A percentile compares a stretch with the other conserved stretches of the same genome.
These are phyloP conservation scores for Elymus sibiricus DNA, from an alignment of 176 grass and related monocot genomes.

Conservation along the genomic window DNA sequence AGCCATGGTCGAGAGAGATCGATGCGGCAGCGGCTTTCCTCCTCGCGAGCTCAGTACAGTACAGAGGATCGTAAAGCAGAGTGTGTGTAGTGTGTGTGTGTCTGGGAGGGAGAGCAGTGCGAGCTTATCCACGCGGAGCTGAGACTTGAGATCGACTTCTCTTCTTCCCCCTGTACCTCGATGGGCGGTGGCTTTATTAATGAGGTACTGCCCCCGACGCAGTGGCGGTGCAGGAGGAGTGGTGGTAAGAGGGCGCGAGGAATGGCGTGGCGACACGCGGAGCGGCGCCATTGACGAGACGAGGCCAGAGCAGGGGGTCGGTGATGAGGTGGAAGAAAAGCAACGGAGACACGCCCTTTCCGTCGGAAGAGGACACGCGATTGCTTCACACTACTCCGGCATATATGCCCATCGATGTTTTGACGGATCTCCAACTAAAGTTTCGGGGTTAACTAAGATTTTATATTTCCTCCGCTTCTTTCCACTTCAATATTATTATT, in stretches of 20 bases:
- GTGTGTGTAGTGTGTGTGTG: no score
- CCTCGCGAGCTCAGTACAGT: background rate
- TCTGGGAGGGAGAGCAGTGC: background rate
- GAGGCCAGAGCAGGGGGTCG: background rate
- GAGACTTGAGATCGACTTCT: background rate
- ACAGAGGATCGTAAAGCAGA: background rate
- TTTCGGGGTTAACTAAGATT: no score
- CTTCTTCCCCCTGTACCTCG: background rate
- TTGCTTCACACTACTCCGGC: background rate
- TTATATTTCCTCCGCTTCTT: no score
- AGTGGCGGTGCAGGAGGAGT: background rate
- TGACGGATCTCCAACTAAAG: no score
- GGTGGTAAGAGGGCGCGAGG: no score
- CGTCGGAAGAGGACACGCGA: background rate
- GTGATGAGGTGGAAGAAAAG: background rate
- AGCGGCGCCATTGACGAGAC: background rate
- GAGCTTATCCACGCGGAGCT: background rate
- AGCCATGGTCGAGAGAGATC: slow-evolving; percentile 6
- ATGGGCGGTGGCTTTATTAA: background rate
- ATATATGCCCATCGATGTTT: no score
- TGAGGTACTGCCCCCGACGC: background rate
- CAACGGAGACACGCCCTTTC: background rate
- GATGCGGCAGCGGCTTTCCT: background rate
- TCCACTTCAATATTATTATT: no score
- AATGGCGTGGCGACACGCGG: background rate